phyloP scores from a whole-genome alignment of 306 rosid species.

The Casuarina glauca region DNA sequence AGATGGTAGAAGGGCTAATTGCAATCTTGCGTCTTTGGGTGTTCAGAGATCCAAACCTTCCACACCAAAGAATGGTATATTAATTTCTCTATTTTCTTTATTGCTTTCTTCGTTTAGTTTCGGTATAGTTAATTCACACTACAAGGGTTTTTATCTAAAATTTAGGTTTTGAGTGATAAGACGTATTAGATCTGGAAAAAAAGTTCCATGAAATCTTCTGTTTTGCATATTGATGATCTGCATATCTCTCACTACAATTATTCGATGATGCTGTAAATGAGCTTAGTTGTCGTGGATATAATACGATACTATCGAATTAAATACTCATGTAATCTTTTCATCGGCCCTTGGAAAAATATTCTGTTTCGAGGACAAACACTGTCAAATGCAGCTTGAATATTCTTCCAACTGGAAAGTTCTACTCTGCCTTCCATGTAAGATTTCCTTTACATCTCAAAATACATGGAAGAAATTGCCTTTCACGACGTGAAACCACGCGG shows the following conservation, averaged over 20 bases:
- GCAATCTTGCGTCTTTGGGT: slow-evolving; percentile 98
- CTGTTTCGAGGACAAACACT: slow-evolving; percentile 37
- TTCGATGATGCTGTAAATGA: slow-evolving; percentile 2
- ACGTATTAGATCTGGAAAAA: slow-evolving; percentile 40
- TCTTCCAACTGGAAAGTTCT: slow-evolving; percentile 56
- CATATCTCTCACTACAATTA: slow-evolving; percentile 12
- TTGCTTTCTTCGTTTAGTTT: not conserved
- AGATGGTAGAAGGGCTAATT: slow-evolving; percentile 93
- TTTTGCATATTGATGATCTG: slow-evolving; percentile 32
- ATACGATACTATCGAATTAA: slow-evolving; percentile 30
- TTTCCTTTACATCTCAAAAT: slow-evolving; percentile 32
- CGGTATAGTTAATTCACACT: slow-evolving; percentile 3
- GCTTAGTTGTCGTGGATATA: slow-evolving; percentile 34
- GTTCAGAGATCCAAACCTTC: slow-evolving; percentile 99
- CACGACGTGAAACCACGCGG: slow-evolving; percentile 20
- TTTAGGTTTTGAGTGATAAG: slow-evolving; percentile 20
- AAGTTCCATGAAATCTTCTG: slow-evolving; percentile 30
- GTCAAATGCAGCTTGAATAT: slow-evolving; percentile 49
- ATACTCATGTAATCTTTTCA: not conserved
- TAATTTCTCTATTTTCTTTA: too few species aligned
- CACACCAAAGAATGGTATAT: slow-evolving; percentile 81
- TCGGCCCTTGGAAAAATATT: slow-evolving; percentile 36
- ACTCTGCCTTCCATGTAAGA: slow-evolving; percentile 27
- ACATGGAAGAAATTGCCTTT: slow-evolving; percentile 13
- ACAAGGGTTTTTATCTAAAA: not conserved